Conservation (phyloP, 2,329 filamentous ascomycete genomes). For the Diaporthe sp. region DNA sequence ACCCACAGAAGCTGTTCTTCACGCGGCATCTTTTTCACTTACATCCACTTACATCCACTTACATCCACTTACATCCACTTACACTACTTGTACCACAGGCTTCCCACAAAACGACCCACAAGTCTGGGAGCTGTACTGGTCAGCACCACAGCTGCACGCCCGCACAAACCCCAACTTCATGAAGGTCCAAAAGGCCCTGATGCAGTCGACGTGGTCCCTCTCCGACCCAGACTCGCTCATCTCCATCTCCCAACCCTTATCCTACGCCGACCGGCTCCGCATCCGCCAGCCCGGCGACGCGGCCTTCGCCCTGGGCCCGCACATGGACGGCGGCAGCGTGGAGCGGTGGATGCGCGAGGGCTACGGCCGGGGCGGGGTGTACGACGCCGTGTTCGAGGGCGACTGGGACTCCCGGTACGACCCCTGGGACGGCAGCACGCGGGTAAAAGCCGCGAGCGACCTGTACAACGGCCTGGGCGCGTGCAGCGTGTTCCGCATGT, state of each 20-base stretch:
- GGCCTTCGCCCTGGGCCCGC: constrained; percentile 79
- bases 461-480: constrained; percentile 86
- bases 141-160: constrained; percentile 75
- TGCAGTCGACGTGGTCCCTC: constrained; percentile 52
- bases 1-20: too few relatives aligned
- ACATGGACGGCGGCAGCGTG: constrained; percentile 80
- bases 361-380: constrained; percentile 77
- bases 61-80: not conserved
- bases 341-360: constrained; percentile 81
- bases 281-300: constrained; percentile 80
- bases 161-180: constrained; percentile 77
- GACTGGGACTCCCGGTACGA: constrained; percentile 83
- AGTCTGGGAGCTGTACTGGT: constrained; percentile 85
- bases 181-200: constrained; percentile 71
- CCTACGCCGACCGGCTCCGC: constrained; percentile 80
- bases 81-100: constrained; percentile 54
- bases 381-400: constrained; percentile 80
- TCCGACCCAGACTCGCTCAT: constrained; percentile 54
- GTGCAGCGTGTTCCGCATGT: constrained; percentile 88
- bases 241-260: constrained; percentile 68
- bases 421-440: constrained; percentile 81
- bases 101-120: constrained; percentile 78
- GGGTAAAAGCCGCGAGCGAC: constrained; percentile 78
- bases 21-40: too few relatives aligned
- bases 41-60: not conserved